Evolutionary conservation across 306 rosid genomes (phyloP).

Genomic region (Cucumis hystrix): DNA sequence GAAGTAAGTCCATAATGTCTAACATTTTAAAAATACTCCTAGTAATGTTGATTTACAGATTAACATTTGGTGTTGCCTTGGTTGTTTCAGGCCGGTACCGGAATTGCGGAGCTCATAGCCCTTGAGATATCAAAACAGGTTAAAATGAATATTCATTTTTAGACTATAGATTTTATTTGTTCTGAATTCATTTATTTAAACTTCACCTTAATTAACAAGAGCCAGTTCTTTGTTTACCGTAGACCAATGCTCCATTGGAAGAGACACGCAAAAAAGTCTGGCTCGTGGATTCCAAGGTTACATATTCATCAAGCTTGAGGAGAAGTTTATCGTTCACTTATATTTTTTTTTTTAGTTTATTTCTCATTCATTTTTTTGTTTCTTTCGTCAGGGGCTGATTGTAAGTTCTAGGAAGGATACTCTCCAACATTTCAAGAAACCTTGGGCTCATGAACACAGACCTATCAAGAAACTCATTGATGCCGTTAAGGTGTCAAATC

Average conservation of each 20-base stretch:
- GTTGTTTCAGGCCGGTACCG: slow-evolving; percentile 93
- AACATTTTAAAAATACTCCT: neutral
- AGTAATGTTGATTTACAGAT: neutral
- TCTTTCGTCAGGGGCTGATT: slow-evolving; percentile 9
- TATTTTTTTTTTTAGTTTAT: no score
- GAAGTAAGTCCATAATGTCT: slow-evolving; percentile 34
- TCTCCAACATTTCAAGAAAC: slow-evolving; percentile 18
- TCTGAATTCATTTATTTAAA: neutral
- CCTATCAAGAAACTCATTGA: slow-evolving; percentile 10
- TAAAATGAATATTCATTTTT: neutral
- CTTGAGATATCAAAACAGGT: slow-evolving; percentile 91
- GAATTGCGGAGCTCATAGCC: slow-evolving; percentile 95
- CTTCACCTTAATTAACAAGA: slow-evolving; percentile 2
- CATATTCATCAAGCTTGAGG: neutral
- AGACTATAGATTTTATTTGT: neutral
- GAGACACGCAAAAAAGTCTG: slow-evolving; percentile 73
- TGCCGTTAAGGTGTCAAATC: slow-evolving; percentile 11
- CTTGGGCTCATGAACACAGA: slow-evolving; percentile 17
- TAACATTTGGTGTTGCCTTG: slow-evolving; percentile 2
- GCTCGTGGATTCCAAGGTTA: slow-evolving; percentile 95
- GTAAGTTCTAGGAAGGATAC: slow-evolving; percentile 12
- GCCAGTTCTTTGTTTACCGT: slow-evolving; percentile 13
- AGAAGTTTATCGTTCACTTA: neutral
- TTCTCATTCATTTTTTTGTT: neutral
- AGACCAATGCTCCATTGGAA: slow-evolving; percentile 70